Conservation (phyloP, 305 asterid genomes). For the Plantago coronopus region DNA sequence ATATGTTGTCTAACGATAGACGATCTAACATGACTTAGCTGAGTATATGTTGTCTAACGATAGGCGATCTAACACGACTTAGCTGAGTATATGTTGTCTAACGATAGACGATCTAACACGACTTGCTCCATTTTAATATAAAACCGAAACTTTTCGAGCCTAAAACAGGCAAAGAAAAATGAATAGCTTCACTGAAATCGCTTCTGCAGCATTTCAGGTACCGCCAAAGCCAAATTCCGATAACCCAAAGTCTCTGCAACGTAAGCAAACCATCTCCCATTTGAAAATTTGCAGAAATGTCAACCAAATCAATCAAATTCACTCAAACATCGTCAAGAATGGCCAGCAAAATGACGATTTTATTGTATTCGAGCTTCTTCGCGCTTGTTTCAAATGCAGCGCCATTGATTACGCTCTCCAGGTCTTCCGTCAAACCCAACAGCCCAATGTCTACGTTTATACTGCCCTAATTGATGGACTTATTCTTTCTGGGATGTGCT, state of each 20-base stretch:
- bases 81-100: not conserved
- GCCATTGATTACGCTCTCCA: slow-evolving; percentile 42
- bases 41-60: not conserved
- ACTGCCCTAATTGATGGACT: slow-evolving; percentile 51
- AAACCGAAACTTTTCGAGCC: not conserved
- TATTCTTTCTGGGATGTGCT: slow-evolving; percentile 20
- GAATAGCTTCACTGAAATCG: slow-evolving; percentile 25
- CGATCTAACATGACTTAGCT: not conserved
- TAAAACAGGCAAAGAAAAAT: not conserved
- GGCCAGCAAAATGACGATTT: slow-evolving; percentile 40
- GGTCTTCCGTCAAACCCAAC: slow-evolving; percentile 31
- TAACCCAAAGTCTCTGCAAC: slow-evolving; percentile 18
- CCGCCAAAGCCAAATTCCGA: slow-evolving; percentile 29
- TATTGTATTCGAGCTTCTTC: slow-evolving; percentile 48
- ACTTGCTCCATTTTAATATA: no score
- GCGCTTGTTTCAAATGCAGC: slow-evolving; percentile 36
- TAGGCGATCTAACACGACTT: not conserved
- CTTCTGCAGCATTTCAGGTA: slow-evolving; percentile 13
- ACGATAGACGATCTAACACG: not conserved
- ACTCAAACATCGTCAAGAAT: slow-evolving; percentile 32
- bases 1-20: not conserved
- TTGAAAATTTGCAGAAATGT: slow-evolving; percentile 34
- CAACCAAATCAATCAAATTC: slow-evolving; percentile 35
- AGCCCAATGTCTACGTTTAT: slow-evolving; percentile 42
- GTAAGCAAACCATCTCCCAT: slow-evolving; percentile 28